A percentile compares a stretch with the other conserved stretches of the same genome.
These are phyloP conservation scores for Talaromyces sp. DNA, from an alignment of 2,329 filamentous ascomycete species.

Conservation along the genomic window DNA sequence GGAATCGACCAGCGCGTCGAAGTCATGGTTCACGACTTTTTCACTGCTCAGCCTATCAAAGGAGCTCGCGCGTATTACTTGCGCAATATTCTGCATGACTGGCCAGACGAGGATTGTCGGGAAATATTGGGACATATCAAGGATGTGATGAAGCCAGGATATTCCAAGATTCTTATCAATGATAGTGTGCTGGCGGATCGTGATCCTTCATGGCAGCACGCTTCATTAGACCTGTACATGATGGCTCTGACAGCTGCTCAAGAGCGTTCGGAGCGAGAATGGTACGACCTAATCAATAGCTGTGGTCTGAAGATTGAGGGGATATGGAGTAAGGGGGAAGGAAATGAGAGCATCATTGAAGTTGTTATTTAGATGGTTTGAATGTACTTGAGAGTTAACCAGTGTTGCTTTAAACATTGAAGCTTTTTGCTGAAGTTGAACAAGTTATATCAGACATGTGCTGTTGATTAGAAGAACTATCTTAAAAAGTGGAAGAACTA, in stretches of 20 bases:
- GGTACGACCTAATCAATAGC: neutral
- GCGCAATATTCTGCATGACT: slow-evolving; percentile 21
- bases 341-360: neutral
- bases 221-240: slow-evolving; percentile 32
- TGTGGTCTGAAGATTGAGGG: neutral
- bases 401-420: no score
- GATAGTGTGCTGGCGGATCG: slow-evolving; percentile 5
- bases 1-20: no score
- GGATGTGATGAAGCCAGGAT: neutral
- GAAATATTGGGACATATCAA: slow-evolving; percentile 3
- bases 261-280: slow-evolving; percentile 18
- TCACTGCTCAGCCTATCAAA: slow-evolving; percentile 16
- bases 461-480: no score
- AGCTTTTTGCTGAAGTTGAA: no score
- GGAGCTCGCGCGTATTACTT: slow-evolving; percentile 22
- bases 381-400: no score
- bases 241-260: slow-evolving; percentile 24
- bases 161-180: slow-evolving; percentile 5
- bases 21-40: slow-evolving; percentile 14
- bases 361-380: neutral
- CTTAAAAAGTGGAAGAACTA: no score
- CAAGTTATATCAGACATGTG: no score
- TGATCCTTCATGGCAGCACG: slow-evolving; percentile 22
- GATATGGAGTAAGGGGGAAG: neutral
- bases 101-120: slow-evolving; percentile 20